A percentile compares a stretch with the other conserved stretches of the same genome.
Evolutionary conservation across 192 early-diverging fungal species (phyloP).

Genomic region (Gryganskiella cystojenkinii): DNA sequence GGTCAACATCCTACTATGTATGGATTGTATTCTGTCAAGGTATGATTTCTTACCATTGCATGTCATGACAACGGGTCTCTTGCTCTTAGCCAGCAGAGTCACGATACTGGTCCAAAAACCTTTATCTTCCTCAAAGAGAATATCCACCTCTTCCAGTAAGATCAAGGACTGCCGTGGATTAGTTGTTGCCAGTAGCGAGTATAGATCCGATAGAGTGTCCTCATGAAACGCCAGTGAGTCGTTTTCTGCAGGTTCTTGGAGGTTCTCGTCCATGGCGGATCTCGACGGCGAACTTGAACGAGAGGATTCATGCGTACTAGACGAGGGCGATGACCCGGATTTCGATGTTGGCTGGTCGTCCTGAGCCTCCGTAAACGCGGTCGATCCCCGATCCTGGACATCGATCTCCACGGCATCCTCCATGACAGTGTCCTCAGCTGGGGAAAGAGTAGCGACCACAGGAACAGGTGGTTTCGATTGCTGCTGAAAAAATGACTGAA

Average conservation of each 20-base stretch:
- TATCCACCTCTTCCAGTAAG: conserved; percentile 86
- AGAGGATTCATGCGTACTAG: neutral
- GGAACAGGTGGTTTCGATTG: neutral
- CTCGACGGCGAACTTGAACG: neutral
- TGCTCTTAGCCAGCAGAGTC: conserved; percentile 74
- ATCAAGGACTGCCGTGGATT: conserved; percentile 72
- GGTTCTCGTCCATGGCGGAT: neutral
- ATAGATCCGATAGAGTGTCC: conserved; percentile 45
- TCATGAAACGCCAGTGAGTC: conserved; percentile 8
- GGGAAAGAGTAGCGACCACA: neutral
- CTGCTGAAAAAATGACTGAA: conserved; percentile 34
- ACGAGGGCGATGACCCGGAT: neutral
- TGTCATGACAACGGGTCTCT: conserved; percentile 85
- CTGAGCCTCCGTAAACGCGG: conserved; percentile 14
- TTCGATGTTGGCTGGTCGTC: neutral
- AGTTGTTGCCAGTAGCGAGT: conserved; percentile 34
- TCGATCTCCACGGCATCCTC: neutral
- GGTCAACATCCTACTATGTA: too few species aligned
- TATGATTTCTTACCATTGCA: conserved; percentile 69
- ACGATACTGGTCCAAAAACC: conserved; percentile 81
- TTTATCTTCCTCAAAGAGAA: conserved; percentile 84
- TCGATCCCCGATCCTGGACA: conserved; percentile 8
- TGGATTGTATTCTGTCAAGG: too few species aligned
- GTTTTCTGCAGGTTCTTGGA: neutral
- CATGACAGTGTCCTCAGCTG: conserved; percentile 17